These are phyloP conservation scores for Talaromyces funiculosus DNA, from an alignment of 2,329 filamentous ascomycete genomes.

Conservation along the genomic window DNA sequence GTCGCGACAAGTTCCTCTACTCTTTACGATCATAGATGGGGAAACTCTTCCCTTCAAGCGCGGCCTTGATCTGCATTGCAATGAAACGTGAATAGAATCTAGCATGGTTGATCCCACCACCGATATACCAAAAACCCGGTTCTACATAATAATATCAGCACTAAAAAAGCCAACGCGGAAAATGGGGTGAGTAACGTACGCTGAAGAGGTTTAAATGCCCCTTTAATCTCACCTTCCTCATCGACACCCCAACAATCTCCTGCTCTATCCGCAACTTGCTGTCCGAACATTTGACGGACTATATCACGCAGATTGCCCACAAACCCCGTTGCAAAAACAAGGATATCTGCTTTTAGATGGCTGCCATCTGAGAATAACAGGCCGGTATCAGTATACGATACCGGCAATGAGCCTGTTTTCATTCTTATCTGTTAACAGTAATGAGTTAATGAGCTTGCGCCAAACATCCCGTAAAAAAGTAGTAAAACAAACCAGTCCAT, in stretches of 20 bases:
- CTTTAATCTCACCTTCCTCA: slow-evolving; percentile 44
- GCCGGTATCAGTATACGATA: slow-evolving; percentile 34
- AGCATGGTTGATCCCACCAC: slow-evolving; percentile 38
- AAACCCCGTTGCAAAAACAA: slow-evolving; percentile 46
- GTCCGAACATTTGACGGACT: slow-evolving; percentile 36
- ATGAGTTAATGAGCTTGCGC: too few relatives aligned
- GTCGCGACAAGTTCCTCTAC: not conserved
- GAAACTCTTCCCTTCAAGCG: slow-evolving; percentile 19
- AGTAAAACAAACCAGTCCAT: slow-evolving; percentile 26
- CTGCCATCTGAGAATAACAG: slow-evolving; percentile 42
- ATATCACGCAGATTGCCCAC: slow-evolving; percentile 38
- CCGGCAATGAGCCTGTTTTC: slow-evolving; percentile 34
- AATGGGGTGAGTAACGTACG: slow-evolving; percentile 19
- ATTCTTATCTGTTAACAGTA: slow-evolving; percentile 37
- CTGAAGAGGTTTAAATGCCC: slow-evolving; percentile 35
- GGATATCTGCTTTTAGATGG: slow-evolving; percentile 40
- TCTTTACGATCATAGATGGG: slow-evolving; percentile 1
- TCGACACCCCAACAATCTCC: slow-evolving; percentile 45
- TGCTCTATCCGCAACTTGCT: slow-evolving; percentile 35
- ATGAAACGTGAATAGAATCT: slow-evolving; percentile 41
- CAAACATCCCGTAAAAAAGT: too few relatives aligned
- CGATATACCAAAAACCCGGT: slow-evolving; percentile 39
- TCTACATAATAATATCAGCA: slow-evolving; percentile 17
- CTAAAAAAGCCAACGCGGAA: not conserved
- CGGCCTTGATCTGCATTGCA: slow-evolving; percentile 43